Base-by-base conservation (phyloP, 305 asterid species). In the Fraxinus ornus region DNA sequence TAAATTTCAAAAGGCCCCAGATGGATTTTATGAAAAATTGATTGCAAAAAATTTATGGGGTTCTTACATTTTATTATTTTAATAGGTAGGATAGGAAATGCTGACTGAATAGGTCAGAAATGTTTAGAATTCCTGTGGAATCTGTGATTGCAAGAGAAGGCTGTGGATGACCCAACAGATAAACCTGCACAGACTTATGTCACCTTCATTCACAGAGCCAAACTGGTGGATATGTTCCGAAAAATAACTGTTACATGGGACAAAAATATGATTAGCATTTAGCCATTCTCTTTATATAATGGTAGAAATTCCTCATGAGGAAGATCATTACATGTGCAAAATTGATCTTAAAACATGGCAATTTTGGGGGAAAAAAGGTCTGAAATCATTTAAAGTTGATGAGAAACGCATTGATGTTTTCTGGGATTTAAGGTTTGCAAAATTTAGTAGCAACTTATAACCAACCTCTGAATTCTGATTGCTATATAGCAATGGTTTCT, bases 291-390 rank as follows among this genome's bases (percentile, higher is more conserved):
- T 95, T 19, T 87, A 86, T 87, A 88, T 93, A 68, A 79, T 91
- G 36, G 88, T 91, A 0, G 97, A 91, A 24, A 84, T 85, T 88
- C 89, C 88, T 0, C 33, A 64, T 2, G 87, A 79, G 41, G 90
- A 81, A 7, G 84, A 80, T 71, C 90, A 93, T 10, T 90, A 89
- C 89, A 88, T 94, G 2, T 91, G 98, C 91, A 95, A 93, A 86
- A 91, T 95, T 75, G 97, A 93, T 62, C 94, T 95, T 79, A 93
- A 92, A 87, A 91, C 98, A 0, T 95, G 98, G 97, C 98, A 95
- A 81, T 95, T 93, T 39, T 95, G 98, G 98, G 98, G 97, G 94
- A 92, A 89, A 41, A 92, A 94, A 78, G 98, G 97, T 26, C 52
- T 92, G 1, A 95, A 93, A 73, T 84, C 95, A 1, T 92, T 95